Conservation (phyloP, 169 alveolate species). For the Eimeria praecox region DNA sequence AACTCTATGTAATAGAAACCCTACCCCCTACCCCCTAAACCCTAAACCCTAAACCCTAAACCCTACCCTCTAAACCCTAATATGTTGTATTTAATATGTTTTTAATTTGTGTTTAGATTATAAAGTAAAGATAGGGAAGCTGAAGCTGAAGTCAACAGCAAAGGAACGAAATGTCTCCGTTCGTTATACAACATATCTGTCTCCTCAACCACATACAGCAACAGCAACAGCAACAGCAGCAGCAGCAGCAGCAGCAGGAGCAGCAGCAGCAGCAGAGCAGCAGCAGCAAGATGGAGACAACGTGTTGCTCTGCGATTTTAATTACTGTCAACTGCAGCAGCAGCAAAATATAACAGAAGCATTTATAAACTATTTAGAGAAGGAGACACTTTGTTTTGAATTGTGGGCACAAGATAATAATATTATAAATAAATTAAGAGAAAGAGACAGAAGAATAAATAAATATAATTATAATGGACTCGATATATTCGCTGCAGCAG, state of each 20-base stretch:
- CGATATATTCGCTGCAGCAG: neutral
- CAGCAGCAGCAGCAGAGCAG: neutral
- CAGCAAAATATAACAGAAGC: slow-evolving; percentile 31
- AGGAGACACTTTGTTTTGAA: slow-evolving; percentile 58
- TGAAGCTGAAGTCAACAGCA: too few relatives aligned
- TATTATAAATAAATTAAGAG: neutral
- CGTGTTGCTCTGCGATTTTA: neutral
- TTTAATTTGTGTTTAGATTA: too few relatives aligned
- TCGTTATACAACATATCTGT: too few relatives aligned
- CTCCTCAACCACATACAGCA: neutral
- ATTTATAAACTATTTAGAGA: slow-evolving; percentile 39
- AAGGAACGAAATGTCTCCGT: too few relatives aligned
- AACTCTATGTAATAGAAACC: too few relatives aligned
- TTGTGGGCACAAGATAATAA: slow-evolving; percentile 35
- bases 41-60: too few relatives aligned
- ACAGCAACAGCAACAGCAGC: neutral
- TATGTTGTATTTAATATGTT: too few relatives aligned
- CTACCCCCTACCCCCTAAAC: too few relatives aligned
- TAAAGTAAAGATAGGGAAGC: too few relatives aligned
- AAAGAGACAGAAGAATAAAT: too few relatives aligned
- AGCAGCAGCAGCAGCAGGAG: neutral
- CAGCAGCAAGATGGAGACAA: neutral
- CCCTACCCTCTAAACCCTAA: too few relatives aligned
- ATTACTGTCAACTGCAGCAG: neutral
- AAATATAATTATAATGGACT: slow-evolving; percentile 9